These are phyloP conservation scores for Phaeosphaeriaceae sp. DNA, from an alignment of 2,329 filamentous ascomycete genomes.

Conservation along the genomic window DNA sequence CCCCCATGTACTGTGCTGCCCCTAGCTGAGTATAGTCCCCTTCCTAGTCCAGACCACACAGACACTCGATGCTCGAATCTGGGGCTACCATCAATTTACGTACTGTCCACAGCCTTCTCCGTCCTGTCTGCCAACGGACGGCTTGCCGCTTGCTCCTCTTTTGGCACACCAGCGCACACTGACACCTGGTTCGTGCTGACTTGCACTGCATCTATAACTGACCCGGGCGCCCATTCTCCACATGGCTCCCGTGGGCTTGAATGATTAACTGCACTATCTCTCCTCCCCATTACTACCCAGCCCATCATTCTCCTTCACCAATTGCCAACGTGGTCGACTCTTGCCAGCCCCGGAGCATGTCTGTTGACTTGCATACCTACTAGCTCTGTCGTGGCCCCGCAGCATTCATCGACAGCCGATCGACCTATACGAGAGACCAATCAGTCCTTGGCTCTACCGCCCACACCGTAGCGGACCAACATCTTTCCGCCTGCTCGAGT, in stretches of 20 bases:
- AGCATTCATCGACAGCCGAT: conserved; percentile 30
- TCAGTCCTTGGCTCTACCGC: conserved; percentile 34
- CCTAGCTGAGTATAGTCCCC: conserved; percentile 25
- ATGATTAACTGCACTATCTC: conserved; percentile 19
- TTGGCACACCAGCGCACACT: conserved; percentile 26
- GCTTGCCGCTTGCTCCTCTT: conserved; percentile 35
- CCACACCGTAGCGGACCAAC: conserved; percentile 26
- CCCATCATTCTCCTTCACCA: not conserved
- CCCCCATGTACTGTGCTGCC: conserved; percentile 26
- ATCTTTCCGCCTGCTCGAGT: conserved; percentile 26
- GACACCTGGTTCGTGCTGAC: conserved; percentile 46
- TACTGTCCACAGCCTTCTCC: conserved; percentile 40
- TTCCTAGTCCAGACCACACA: conserved; percentile 34
- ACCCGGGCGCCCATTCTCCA: conserved; percentile 36
- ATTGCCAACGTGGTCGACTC: not conserved
- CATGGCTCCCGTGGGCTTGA: conserved; percentile 30
- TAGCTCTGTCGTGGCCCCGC: conserved; percentile 15
- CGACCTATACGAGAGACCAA: conserved; percentile 35
- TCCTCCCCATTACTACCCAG: conserved; percentile 9
- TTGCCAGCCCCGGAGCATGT: not conserved
- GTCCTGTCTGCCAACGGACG: conserved; percentile 27
- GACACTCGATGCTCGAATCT: conserved; percentile 26
- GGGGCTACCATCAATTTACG: conserved; percentile 35
- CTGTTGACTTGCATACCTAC: not conserved
- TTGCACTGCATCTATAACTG: conserved; percentile 28